Percentiles rank a stretch among this genome's conserved stretches.
Evolutionary conservation across 768 basidiomycete genomes (phyloP).

Genomic region (Erythrobasidium yunnanense): DNA sequence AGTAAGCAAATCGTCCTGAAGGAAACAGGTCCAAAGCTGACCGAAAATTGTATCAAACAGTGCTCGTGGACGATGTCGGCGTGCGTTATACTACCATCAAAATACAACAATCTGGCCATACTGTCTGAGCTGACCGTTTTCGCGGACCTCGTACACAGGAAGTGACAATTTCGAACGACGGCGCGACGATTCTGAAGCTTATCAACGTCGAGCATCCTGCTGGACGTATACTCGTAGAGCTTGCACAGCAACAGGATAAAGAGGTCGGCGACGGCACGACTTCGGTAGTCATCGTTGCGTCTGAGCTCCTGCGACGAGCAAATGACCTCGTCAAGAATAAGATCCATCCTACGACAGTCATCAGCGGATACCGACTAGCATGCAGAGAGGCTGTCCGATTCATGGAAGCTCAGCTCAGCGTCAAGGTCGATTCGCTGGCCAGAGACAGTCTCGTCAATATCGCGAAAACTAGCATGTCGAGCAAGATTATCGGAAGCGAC

Average conservation of each 20-base stretch:
- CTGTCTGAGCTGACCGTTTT: background rate
- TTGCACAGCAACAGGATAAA: slow-evolving; percentile 97
- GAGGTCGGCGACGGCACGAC: slow-evolving; percentile 99
- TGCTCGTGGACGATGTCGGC: slow-evolving; percentile 41
- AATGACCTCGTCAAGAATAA: slow-evolving; percentile 97
- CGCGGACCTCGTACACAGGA: slow-evolving; percentile 58
- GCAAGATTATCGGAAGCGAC: slow-evolving; percentile 95
- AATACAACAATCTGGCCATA: background rate
- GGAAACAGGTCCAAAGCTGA: background rate
- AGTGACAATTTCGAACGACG: slow-evolving; percentile 99
- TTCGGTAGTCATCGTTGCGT: slow-evolving; percentile 92
- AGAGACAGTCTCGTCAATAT: slow-evolving; percentile 85
- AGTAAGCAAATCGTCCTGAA: no score
- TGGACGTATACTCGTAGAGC: slow-evolving; percentile 91
- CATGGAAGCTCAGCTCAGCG: slow-evolving; percentile 91
- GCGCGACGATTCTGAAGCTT: slow-evolving; percentile 92
- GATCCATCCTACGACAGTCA: slow-evolving; percentile 98
- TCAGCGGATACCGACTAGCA: slow-evolving; percentile 92
- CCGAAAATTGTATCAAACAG: slow-evolving; percentile 43
- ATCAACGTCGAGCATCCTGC: slow-evolving; percentile 93
- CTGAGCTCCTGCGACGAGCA: slow-evolving; percentile 88
- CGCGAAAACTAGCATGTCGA: slow-evolving; percentile 96
- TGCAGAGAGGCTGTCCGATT: slow-evolving; percentile 95
- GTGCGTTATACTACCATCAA: background rate
- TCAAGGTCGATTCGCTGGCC: slow-evolving; percentile 86